Evolutionary conservation across 2,329 filamentous ascomycete genomes (phyloP).

Genomic region (Coniochaeta sp.): DNA sequence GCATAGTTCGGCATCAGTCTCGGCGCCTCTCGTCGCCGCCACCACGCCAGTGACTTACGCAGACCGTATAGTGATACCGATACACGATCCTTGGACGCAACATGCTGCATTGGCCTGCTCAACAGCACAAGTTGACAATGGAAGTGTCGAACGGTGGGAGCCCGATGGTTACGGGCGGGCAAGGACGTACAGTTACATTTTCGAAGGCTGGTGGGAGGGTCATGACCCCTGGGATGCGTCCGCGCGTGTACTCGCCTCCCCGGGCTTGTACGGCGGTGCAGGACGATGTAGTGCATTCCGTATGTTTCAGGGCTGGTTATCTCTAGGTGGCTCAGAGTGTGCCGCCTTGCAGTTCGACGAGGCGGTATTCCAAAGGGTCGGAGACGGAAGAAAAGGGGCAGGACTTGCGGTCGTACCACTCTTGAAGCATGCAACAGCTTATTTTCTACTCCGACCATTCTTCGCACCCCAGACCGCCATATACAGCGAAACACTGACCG

Average conservation of each 20-base stretch:
- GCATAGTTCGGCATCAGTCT: conserved; percentile 9
- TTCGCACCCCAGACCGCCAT: conserved; percentile 35
- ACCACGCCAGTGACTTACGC: conserved; percentile 50
- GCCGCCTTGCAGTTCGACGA: neutral
- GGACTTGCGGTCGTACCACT: conserved; percentile 70
- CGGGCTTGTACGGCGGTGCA: conserved; percentile 66
- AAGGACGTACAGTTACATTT: conserved; percentile 58
- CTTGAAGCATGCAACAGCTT: conserved; percentile 64
- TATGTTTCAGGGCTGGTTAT: conserved; percentile 73
- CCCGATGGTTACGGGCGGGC: conserved; percentile 51
- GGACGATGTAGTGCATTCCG: conserved; percentile 69
- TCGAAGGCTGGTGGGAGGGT: conserved; percentile 63
- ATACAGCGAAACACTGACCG: conserved; percentile 11
- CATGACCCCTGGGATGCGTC: conserved; percentile 70
- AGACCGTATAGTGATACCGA: conserved; percentile 50
- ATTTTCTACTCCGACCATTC: conserved; percentile 71
- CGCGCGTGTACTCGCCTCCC: conserved; percentile 53
- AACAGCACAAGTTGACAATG: conserved; percentile 56
- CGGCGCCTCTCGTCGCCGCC: conserved; percentile 23
- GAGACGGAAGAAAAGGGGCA: conserved; percentile 39
- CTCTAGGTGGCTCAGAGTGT: conserved; percentile 40
- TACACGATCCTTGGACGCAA: conserved; percentile 1
- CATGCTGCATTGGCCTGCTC: conserved; percentile 28
- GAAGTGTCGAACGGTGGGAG: conserved; percentile 66
- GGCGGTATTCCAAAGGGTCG: neutral